These are phyloP conservation scores for Metschnikowia rubicola DNA, from an alignment of 805 yeast species.

Conservation along the genomic window DNA sequence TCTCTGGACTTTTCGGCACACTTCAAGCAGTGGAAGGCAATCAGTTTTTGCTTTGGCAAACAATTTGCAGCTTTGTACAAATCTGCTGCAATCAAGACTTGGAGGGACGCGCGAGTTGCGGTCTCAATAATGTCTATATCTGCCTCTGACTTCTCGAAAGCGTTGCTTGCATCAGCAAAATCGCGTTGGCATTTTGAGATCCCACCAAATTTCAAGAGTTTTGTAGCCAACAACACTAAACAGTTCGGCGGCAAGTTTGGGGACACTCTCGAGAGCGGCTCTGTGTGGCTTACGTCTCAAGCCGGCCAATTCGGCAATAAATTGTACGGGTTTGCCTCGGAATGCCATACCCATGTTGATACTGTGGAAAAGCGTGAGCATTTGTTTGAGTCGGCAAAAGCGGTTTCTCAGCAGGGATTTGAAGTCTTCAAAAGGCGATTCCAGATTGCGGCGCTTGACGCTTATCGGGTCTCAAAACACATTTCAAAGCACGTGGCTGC, in stretches of 20 bases:
- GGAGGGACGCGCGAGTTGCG: not conserved
- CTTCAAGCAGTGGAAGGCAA: not conserved
- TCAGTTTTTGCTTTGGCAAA: not conserved
- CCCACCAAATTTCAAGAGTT: too few relatives aligned
- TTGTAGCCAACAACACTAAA: too few relatives aligned
- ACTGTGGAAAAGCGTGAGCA: constrained; percentile 1
- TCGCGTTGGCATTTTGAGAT: too few relatives aligned
- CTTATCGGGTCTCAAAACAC: not conserved
- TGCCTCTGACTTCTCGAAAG: too few relatives aligned
- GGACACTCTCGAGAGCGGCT: too few relatives aligned
- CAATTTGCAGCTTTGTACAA: not conserved
- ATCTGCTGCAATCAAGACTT: not conserved
- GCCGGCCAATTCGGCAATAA: not conserved
- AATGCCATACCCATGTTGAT: constrained; percentile 1
- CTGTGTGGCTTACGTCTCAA: not conserved
- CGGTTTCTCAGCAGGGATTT: not conserved
- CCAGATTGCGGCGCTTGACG: constrained; percentile 5
- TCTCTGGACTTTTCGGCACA: not conserved
- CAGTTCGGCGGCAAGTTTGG: too few relatives aligned
- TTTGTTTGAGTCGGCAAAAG: not conserved
- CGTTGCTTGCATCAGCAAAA: too few relatives aligned
- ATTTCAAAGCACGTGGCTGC: constrained; percentile 2
- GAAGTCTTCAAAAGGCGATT: not conserved
- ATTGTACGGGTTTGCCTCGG: constrained; percentile 1
- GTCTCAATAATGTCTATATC: too few relatives aligned